Evolutionary conservation across 345 rosid genomes (phyloP).

Genomic region (Syzygium aromaticum): DNA sequence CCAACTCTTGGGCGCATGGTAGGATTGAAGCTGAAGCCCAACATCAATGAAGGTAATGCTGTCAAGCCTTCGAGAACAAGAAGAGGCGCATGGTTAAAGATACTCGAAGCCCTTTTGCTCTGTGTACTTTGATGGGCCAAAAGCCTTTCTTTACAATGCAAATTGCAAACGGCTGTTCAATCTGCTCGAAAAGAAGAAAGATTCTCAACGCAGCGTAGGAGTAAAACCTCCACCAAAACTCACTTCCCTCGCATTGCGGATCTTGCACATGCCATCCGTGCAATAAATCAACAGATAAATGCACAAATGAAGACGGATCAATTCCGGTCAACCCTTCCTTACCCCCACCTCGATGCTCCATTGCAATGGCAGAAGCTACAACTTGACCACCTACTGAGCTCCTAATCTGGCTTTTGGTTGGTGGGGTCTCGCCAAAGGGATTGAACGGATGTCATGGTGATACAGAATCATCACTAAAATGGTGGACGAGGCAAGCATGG

Average conservation of each 20-base stretch:
- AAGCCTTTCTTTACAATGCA: not conserved
- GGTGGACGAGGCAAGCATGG: constrained; percentile 52
- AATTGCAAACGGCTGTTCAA: not conserved
- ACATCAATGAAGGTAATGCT: not conserved
- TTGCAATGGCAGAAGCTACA: not conserved
- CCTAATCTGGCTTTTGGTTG: constrained; percentile 5
- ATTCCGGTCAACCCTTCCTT: not conserved
- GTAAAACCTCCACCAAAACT: not conserved
- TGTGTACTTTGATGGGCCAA: not conserved
- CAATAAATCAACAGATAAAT: not conserved
- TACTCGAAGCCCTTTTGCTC: not conserved
- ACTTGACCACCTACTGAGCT: not conserved
- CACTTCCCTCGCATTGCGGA: not conserved
- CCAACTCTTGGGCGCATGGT: not conserved
- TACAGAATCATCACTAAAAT: constrained; percentile 38
- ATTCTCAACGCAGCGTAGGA: not conserved
- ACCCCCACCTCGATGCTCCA: not conserved
- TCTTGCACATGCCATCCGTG: not conserved
- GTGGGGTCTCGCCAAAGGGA: constrained; percentile 22
- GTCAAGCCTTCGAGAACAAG: not conserved
- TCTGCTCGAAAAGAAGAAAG: not conserved
- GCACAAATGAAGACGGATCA: not conserved
- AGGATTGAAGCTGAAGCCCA: not conserved
- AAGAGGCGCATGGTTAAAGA: not conserved
- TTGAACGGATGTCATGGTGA: constrained; percentile 41